These are phyloP conservation scores for Globisporangium uncinulatum DNA, from an alignment of 352 stramenopile genomes.

Conservation along the genomic window DNA sequence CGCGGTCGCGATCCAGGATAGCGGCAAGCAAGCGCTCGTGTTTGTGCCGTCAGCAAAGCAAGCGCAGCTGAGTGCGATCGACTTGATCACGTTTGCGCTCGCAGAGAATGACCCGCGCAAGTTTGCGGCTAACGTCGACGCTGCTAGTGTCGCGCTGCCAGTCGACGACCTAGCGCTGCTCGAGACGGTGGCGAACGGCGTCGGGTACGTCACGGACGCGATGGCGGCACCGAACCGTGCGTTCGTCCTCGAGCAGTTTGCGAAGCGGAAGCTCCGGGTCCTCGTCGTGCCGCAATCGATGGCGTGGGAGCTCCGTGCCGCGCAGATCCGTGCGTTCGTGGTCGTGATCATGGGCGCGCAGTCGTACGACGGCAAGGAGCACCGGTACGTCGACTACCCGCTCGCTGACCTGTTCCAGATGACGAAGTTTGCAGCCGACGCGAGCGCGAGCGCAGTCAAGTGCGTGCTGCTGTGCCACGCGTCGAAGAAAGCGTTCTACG, in stretches of 20 bases:
- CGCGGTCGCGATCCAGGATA: constrained; percentile 82
- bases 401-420: constrained; percentile 98
- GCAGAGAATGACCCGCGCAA: constrained; percentile 76
- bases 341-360: constrained; percentile 98
- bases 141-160: constrained; percentile 35
- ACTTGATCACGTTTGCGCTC: constrained; percentile 96
- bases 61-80: constrained; percentile 97
- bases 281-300: constrained; percentile 94
- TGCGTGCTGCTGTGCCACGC: constrained; percentile 96
- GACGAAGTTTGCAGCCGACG: constrained; percentile 84
- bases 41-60: constrained; percentile 98
- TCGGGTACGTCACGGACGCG: constrained; percentile 95
- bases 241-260: constrained; percentile 88
- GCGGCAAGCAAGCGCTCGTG: constrained; percentile 90
- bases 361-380: constrained; percentile 94
- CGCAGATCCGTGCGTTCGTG: constrained; percentile 82
- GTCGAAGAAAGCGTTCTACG: constrained; percentile 98
- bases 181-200: constrained; percentile 92
- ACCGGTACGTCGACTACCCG: constrained; percentile 97
- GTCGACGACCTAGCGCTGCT: constrained; percentile 88
- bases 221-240: constrained; percentile 90
- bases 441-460: constrained; percentile 75
- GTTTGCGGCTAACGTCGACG: constrained; percentile 37
- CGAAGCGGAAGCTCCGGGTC: constrained; percentile 84
- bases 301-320: constrained; percentile 87